phyloP scores from a whole-genome alignment of 768 basidiomycete species.

The Erythrobasidium yunnanense region DNA sequence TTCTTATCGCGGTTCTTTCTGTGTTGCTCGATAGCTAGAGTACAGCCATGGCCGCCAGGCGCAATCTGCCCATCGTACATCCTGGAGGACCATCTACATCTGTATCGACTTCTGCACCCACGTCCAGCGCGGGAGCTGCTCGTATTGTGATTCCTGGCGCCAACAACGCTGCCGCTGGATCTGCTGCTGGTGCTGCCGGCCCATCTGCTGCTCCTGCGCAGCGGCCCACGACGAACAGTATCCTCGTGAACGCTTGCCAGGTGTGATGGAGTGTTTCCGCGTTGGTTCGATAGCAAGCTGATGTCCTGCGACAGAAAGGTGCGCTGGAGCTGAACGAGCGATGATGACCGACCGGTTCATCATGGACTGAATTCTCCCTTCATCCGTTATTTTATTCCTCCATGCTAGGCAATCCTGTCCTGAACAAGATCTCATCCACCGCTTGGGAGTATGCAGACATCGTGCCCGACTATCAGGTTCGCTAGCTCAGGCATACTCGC shows the following conservation, averaged over 20 bases:
- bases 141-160: slow-evolving; percentile 13
- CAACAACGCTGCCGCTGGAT: neutral
- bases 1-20: no score
- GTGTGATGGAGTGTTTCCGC: neutral
- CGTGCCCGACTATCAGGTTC: slow-evolving; percentile 68
- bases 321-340: neutral
- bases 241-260: slow-evolving; percentile 24
- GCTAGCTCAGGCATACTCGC: no score
- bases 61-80: no score
- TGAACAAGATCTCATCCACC: slow-evolving; percentile 74
- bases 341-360: neutral
- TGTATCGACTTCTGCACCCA: no score
- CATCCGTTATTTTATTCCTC: neutral
- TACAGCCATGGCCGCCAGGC: no score
- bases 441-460: slow-evolving; percentile 93
- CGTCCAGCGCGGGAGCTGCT: slow-evolving; percentile 14
- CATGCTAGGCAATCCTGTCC: slow-evolving; percentile 62
- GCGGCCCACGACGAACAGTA: slow-evolving; percentile 12
- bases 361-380: no score
- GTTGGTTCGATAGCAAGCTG: neutral
- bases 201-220: neutral
- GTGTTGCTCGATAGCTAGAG: no score
- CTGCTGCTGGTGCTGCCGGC: neutral
- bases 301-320: neutral
- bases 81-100: no score